Conservation (phyloP, 495 filamentous ascomycete species). For the Xylaria venustula region DNA sequence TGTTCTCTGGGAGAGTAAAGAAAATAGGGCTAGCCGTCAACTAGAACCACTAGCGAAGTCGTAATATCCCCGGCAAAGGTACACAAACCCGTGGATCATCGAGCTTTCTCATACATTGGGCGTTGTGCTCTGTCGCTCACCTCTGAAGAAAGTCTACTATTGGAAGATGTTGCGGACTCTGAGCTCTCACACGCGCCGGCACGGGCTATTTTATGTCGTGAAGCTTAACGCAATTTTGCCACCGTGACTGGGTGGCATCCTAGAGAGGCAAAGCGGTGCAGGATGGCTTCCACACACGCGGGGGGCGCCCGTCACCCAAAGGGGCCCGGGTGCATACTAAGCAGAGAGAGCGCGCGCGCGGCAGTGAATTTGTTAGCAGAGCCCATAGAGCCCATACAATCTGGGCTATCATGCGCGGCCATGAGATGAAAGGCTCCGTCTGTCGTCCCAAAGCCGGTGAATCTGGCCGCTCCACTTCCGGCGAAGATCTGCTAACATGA, state of each 20-base stretch:
- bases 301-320: conserved; percentile 11
- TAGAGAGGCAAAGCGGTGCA: conserved; percentile 9
- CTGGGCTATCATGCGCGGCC: conserved; percentile 3
- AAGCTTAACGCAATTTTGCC: conserved; percentile 4
- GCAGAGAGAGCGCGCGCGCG: too few relatives aligned
- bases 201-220: conserved; percentile 15
- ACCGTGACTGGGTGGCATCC: conserved; percentile 11
- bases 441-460: conserved; percentile 12
- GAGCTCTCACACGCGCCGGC: conserved; percentile 1
- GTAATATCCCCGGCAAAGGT: conserved; percentile 9
- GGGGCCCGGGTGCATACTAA: conserved; percentile 1
- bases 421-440: conserved; percentile 9
- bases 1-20: conserved; percentile 11
- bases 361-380: not conserved
- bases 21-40: conserved; percentile 10
- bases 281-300: conserved; percentile 1
- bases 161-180: not conserved
- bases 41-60: conserved; percentile 7
- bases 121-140: conserved; percentile 14
- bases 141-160: conserved; percentile 7
- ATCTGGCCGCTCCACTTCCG: conserved; percentile 16
- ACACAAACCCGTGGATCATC: conserved; percentile 2
- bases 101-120: not conserved
- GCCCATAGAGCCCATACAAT: conserved; percentile 1
- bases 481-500: conserved; percentile 17